Conservation (phyloP, 768 basidiomycete species). For the Rhizopogon roseolus region DNA sequence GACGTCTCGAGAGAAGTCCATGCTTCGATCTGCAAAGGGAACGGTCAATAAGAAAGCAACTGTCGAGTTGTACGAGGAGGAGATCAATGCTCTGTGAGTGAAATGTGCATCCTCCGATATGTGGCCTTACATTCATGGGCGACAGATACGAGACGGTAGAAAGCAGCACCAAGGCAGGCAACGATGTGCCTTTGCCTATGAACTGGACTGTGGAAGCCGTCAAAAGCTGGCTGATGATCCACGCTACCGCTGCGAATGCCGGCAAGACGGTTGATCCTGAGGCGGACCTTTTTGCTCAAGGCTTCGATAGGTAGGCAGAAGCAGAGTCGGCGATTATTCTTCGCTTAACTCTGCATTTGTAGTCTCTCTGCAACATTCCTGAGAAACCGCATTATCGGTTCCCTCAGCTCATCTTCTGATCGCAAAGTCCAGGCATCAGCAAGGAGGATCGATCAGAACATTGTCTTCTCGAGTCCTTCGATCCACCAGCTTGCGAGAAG, state of each 20-base stretch:
- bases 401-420: constrained; percentile 14
- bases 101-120: background rate
- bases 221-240: constrained; percentile 20
- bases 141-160: constrained; percentile 26
- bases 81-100: constrained; percentile 43
- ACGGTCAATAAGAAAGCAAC: constrained; percentile 37
- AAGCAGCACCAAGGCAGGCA: constrained; percentile 14
- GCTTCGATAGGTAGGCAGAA: constrained; percentile 34
- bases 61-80: constrained; percentile 33
- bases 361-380: constrained; percentile 35
- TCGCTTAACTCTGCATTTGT: too few species aligned
- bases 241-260: constrained; percentile 14
- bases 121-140: background rate
- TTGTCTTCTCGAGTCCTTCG: constrained; percentile 41
- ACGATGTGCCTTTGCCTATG: constrained; percentile 16
- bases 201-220: constrained; percentile 19
- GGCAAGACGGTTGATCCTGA: constrained; percentile 3
- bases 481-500: constrained; percentile 26
- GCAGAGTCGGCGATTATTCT: too few species aligned
- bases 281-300: constrained; percentile 27
- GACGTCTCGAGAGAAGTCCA: constrained; percentile 34
- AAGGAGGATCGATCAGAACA: constrained; percentile 26
- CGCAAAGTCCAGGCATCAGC: constrained; percentile 8
- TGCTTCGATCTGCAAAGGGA: constrained; percentile 42
- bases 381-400: constrained; percentile 32